Conservation (phyloP, 306 rosid species). For the Styphnolobium japonicum region DNA sequence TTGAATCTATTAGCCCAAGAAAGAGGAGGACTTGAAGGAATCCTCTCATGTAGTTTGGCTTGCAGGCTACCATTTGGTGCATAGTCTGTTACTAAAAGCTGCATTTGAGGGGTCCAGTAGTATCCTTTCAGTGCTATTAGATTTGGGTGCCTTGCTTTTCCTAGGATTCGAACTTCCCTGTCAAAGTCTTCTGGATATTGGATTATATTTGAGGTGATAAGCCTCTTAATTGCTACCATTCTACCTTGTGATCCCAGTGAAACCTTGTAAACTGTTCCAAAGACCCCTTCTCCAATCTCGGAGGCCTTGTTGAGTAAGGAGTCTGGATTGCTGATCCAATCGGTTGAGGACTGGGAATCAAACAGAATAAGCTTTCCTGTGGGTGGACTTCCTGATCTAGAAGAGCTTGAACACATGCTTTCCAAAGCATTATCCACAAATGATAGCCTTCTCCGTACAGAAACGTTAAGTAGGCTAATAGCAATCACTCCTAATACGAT, state of each 20-base stretch:
- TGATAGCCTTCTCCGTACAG: slow-evolving; percentile 64
- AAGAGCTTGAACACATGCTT: slow-evolving; percentile 85
- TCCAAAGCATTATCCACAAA: slow-evolving; percentile 82
- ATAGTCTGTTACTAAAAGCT: slow-evolving; percentile 63
- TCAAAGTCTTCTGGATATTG: slow-evolving; percentile 74
- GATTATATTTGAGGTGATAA: slow-evolving; percentile 56
- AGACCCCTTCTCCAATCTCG: slow-evolving; percentile 83
- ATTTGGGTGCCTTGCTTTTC: slow-evolving; percentile 72
- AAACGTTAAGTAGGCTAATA: slow-evolving; percentile 62
- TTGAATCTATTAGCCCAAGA: slow-evolving; percentile 72
- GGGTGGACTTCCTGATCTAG: slow-evolving; percentile 58
- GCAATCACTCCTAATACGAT: slow-evolving; percentile 72
- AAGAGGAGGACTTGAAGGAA: slow-evolving; percentile 58
- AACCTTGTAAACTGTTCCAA: slow-evolving; percentile 85
- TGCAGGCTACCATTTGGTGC: slow-evolving; percentile 73
- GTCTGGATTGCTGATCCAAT: slow-evolving; percentile 51
- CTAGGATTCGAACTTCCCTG: slow-evolving; percentile 66
- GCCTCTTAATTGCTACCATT: slow-evolving; percentile 71
- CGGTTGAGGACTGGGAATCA: slow-evolving; percentile 45
- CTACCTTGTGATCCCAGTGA: slow-evolving; percentile 64
- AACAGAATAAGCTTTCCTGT: slow-evolving; percentile 78
- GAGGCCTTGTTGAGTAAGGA: slow-evolving; percentile 72
- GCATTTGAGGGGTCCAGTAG: slow-evolving; percentile 76
- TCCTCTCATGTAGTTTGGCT: slow-evolving; percentile 65
- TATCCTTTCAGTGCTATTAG: slow-evolving; percentile 64